phyloP scores from a whole-genome alignment of 2,329 filamentous ascomycete genomes.

The Didymella sp. region DNA sequence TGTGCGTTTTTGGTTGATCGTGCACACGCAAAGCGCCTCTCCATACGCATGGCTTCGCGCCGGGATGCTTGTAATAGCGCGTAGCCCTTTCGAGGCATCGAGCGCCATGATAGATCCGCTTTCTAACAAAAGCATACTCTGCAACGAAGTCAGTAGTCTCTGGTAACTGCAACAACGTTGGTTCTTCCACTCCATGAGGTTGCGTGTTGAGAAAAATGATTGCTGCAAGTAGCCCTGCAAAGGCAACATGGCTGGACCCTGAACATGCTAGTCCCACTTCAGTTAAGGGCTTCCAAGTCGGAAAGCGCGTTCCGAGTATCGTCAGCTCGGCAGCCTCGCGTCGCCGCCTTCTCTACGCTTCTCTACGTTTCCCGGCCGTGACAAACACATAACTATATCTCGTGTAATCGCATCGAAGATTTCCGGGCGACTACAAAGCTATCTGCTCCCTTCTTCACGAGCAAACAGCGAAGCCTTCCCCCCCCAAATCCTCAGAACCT shows the following conservation, averaged over 20 bases:
- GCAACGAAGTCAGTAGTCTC: too few relatives aligned
- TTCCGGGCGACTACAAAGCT: too few relatives aligned
- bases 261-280: not conserved
- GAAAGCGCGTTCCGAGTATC: slow-evolving; percentile 24
- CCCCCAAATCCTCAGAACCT: not conserved
- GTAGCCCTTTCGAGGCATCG: not conserved
- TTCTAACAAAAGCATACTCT: not conserved
- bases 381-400: not conserved
- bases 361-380: not conserved
- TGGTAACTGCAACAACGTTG: too few relatives aligned
- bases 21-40: not conserved
- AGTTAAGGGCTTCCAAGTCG: slow-evolving; percentile 4
- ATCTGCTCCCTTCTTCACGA: too few relatives aligned
- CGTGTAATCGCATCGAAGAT: not conserved
- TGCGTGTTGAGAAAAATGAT: too few relatives aligned
- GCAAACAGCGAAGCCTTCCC: too few relatives aligned
- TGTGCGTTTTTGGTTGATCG: too few relatives aligned
- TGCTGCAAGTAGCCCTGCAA: too few relatives aligned
- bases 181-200: too few relatives aligned
- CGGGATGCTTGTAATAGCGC: not conserved
- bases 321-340: slow-evolving; percentile 15
- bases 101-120: not conserved
- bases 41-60: not conserved
- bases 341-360: slow-evolving; percentile 7
- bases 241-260: not conserved